Evolutionary conservation across 2,329 filamentous ascomycete genomes (phyloP).

Genomic region (Cryphonectria radicalis): DNA sequence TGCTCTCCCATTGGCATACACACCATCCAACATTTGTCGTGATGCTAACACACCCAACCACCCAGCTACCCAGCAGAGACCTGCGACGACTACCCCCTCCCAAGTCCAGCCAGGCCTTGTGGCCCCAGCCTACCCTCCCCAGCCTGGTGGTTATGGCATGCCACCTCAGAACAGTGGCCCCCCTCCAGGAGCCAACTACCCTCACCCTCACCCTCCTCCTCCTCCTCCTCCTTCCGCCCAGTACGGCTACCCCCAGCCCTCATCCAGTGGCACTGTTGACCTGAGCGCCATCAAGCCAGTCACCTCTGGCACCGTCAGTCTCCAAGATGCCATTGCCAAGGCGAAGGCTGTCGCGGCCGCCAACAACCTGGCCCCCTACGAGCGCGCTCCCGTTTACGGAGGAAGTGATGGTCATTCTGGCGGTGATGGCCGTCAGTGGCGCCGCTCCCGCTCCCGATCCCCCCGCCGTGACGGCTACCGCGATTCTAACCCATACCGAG

Average conservation of each 20-base stretch:
- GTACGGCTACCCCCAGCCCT: slow-evolving; percentile 62
- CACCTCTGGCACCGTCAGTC: slow-evolving; percentile 79
- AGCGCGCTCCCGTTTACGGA: slow-evolving; percentile 55
- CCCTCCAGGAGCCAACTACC: slow-evolving; percentile 19
- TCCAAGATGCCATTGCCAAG: slow-evolving; percentile 83
- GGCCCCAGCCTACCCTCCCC: slow-evolving; percentile 26
- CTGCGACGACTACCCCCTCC: slow-evolving; percentile 25
- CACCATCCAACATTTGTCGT: background rate
- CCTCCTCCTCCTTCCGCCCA: slow-evolving; percentile 22
- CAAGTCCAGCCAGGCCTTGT: slow-evolving; percentile 28
- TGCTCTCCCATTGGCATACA: background rate
- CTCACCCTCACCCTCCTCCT: background rate
- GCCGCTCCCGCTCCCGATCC: slow-evolving; percentile 74
- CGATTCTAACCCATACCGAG: slow-evolving; percentile 80
- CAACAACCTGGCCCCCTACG: slow-evolving; percentile 70
- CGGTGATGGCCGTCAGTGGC: slow-evolving; percentile 59
- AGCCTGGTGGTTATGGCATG: slow-evolving; percentile 25
- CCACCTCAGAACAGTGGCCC: slow-evolving; percentile 15
- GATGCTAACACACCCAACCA: background rate
- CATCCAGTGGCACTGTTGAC: slow-evolving; percentile 76
- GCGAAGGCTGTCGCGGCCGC: slow-evolving; percentile 82
- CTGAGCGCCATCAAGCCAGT: slow-evolving; percentile 79
- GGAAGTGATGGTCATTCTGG: slow-evolving; percentile 39
- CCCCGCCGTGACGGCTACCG: slow-evolving; percentile 73
- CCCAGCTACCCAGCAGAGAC: slow-evolving; percentile 26